Evolutionary conservation across 495 filamentous ascomycete genomes (phyloP).

Genomic region (Podospora fimiseda): DNA sequence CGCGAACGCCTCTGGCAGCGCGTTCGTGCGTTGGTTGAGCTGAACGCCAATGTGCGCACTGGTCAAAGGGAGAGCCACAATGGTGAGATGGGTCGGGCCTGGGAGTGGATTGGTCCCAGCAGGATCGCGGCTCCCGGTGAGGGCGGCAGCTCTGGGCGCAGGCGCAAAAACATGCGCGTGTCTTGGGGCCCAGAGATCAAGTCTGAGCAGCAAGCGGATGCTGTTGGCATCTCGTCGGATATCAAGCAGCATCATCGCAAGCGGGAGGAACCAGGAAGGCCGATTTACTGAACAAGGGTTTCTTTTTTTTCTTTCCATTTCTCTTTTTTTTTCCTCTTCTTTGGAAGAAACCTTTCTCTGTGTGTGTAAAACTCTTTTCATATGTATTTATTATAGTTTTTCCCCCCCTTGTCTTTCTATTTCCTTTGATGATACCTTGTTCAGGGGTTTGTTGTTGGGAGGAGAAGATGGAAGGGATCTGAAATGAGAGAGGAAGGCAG

Average conservation of each 20-base stretch:
- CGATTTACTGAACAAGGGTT: slow-evolving; percentile 53
- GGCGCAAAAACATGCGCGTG: slow-evolving; percentile 46
- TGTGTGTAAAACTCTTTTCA: background rate
- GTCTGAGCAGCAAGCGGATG: slow-evolving; percentile 11
- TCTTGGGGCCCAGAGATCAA: slow-evolving; percentile 38
- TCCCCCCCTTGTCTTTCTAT: background rate
- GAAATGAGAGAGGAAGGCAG: background rate
- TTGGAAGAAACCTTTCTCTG: too few species aligned
- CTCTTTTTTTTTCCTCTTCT: too few species aligned
- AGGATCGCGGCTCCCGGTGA: slow-evolving; percentile 30
- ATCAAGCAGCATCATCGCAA: slow-evolving; percentile 14
- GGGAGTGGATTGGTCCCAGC: slow-evolving; percentile 88
- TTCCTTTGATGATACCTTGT: background rate
- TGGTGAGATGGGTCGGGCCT: slow-evolving; percentile 81
- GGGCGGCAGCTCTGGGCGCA: slow-evolving; percentile 36
- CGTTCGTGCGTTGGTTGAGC: slow-evolving; percentile 78
- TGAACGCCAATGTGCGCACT: slow-evolving; percentile 85
- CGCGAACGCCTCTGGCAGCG: slow-evolving; percentile 74
- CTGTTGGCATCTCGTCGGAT: slow-evolving; percentile 4
- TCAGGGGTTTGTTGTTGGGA: background rate
- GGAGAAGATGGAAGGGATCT: background rate
- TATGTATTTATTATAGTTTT: slow-evolving; percentile 1
- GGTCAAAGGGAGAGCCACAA: slow-evolving; percentile 73
- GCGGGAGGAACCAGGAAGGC: slow-evolving; percentile 52
- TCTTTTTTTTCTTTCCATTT: background rate